A percentile compares a stretch with the other conserved stretches of the same genome.
Evolutionary conservation across 108 stramenopile species (phyloP).

Genomic region (Pseudonitzschia multiseries): DNA sequence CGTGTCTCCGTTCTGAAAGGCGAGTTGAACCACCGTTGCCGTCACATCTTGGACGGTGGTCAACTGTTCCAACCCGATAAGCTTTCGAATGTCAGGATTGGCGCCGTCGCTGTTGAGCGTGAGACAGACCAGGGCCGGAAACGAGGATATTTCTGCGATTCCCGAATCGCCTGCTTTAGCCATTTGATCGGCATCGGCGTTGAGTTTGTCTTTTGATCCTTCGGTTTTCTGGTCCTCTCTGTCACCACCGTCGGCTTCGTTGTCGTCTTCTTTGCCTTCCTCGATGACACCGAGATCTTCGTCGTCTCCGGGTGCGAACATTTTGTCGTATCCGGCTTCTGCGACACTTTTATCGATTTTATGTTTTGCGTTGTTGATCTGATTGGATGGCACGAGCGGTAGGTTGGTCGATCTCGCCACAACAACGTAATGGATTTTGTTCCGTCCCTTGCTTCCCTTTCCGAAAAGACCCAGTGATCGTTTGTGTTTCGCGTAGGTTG

Average conservation of each 20-base stretch:
- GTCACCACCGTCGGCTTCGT: slow-evolving; percentile 30
- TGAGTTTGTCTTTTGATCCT: slow-evolving; percentile 14
- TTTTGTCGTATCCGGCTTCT: slow-evolving; percentile 43
- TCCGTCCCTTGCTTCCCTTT: slow-evolving; percentile 54
- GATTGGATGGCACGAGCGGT: slow-evolving; percentile 43
- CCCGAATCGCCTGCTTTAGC: slow-evolving; percentile 19
- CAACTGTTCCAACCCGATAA: slow-evolving; percentile 75
- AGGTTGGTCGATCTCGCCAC: slow-evolving; percentile 72
- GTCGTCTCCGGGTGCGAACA: slow-evolving; percentile 43
- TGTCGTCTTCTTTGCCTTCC: slow-evolving; percentile 27
- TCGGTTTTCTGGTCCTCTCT: slow-evolving; percentile 36
- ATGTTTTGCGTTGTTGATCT: slow-evolving; percentile 14
- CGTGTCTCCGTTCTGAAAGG: slow-evolving; percentile 78
- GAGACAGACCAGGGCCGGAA: slow-evolving; percentile 72
- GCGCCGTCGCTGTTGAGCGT: slow-evolving; percentile 77
- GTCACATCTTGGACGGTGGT: slow-evolving; percentile 73
- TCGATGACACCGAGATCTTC: slow-evolving; percentile 36
- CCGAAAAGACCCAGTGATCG: slow-evolving; percentile 48
- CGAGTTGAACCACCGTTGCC: slow-evolving; percentile 62
- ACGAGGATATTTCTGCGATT: slow-evolving; percentile 66
- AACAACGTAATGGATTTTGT: slow-evolving; percentile 73
- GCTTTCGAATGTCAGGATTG: slow-evolving; percentile 81
- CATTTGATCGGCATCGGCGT: slow-evolving; percentile 4
- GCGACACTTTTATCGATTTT: neutral
- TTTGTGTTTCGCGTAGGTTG: slow-evolving; percentile 54